A percentile compares a stretch with the other conserved stretches of the same genome.
phyloP scores from a whole-genome alignment of 2,329 filamentous ascomycete genomes.

The Reticulascus tulasneorum region DNA sequence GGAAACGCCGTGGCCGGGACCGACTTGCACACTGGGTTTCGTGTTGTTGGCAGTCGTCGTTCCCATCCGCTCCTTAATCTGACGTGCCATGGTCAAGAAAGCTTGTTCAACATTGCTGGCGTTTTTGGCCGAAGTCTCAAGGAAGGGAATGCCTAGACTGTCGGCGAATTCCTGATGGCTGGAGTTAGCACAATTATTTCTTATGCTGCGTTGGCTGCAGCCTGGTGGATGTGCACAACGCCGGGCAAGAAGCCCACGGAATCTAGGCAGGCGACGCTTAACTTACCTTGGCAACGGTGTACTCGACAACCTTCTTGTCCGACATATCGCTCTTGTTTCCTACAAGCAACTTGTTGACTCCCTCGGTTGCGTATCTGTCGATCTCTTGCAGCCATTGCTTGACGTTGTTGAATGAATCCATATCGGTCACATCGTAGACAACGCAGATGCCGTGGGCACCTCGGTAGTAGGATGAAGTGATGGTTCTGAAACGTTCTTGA shows the following conservation, averaged over 20 bases:
- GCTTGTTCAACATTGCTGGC: constrained; percentile 99
- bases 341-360: constrained; percentile 98
- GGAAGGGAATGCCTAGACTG: constrained; percentile 97
- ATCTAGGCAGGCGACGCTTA: constrained; percentile 5
- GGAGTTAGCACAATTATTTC: constrained; percentile 2
- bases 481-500: constrained; percentile 99
- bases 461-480: constrained; percentile 99
- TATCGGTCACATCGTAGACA: constrained; percentile 99
- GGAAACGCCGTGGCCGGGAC: constrained; percentile 90
- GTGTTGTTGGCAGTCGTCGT: constrained; percentile 94
- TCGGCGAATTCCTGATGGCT: constrained; percentile 85
- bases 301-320: constrained; percentile 99
- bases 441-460: constrained; percentile 99
- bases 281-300: constrained; percentile 95
- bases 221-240: no score
- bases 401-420: constrained; percentile 99
- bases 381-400: constrained; percentile 99
- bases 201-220: no score
- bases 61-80: constrained; percentile 99
- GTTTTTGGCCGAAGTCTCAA: constrained; percentile 99
- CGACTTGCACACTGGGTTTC: constrained; percentile 96
- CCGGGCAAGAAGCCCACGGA: no score
- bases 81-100: constrained; percentile 98
- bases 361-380: constrained; percentile 97
- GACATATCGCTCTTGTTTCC: constrained; percentile 99